phyloP scores from a whole-genome alignment of 345 rosid genomes.

The Salix koriyanagi region DNA sequence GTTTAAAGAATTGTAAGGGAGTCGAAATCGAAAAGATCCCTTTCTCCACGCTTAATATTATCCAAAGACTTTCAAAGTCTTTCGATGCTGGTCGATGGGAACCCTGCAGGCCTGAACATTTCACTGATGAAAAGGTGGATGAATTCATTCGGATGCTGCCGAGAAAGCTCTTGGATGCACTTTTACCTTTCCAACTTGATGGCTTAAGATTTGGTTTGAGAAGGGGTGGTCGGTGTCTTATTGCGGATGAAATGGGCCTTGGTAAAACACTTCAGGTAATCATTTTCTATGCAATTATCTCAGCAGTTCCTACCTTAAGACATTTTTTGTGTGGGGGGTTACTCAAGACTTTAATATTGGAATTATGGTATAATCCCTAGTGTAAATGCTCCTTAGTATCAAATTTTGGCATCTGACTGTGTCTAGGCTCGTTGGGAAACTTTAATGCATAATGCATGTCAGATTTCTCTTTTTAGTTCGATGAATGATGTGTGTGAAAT shows the following conservation, averaged over 20 bases:
- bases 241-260: too few species aligned
- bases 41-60: conserved; percentile 65
- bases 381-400: too few species aligned
- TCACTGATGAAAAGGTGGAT: conserved; percentile 56
- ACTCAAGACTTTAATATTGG: too few species aligned
- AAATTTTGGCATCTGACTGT: too few species aligned
- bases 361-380: too few species aligned
- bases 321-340: too few species aligned
- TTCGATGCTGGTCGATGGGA: conserved; percentile 55
- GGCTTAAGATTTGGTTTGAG: conserved; percentile 45
- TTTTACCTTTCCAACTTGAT: conserved; percentile 85
- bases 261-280: too few species aligned
- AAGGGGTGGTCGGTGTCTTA: too few species aligned
- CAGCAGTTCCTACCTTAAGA: too few species aligned
- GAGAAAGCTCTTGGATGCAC: conserved; percentile 45
- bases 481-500: neutral
- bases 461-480: neutral
- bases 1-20: conserved; percentile 52
- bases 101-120: conserved; percentile 77
- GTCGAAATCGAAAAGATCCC: conserved; percentile 70
- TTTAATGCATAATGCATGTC: too few species aligned
- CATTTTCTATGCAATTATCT: too few species aligned
- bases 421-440: conserved; percentile 6
- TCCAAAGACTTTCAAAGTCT: conserved; percentile 60
- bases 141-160: conserved; percentile 60